These are phyloP conservation scores for Wickerhamiella sergipiensis DNA, from an alignment of 805 yeast species.

Conservation along the genomic window DNA sequence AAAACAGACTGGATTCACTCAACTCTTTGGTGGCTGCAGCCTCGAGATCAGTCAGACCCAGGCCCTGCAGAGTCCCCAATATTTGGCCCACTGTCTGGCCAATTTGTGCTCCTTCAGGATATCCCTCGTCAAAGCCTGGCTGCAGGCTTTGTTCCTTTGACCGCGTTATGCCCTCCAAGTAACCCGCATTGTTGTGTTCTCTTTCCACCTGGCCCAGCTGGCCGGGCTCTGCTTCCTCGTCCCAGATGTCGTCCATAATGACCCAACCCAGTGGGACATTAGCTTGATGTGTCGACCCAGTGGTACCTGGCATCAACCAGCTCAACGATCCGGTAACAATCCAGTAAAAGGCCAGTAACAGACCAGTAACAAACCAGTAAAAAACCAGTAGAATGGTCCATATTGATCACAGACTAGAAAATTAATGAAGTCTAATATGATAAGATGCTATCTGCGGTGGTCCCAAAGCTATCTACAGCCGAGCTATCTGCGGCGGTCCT, in stretches of 20 bases:
- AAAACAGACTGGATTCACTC: slow-evolving; percentile 43
- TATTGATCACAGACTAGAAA: too few relatives aligned
- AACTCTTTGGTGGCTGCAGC: slow-evolving; percentile 33
- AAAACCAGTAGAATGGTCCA: too few relatives aligned
- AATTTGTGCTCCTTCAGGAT: slow-evolving; percentile 55
- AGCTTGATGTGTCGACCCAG: too few relatives aligned
- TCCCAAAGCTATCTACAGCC: too few relatives aligned
- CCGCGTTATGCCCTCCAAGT: slow-evolving; percentile 59
- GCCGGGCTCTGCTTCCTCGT: slow-evolving; percentile 12
- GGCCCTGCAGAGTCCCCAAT: slow-evolving; percentile 39
- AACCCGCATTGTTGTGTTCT: slow-evolving; percentile 66
- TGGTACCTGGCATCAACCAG: too few relatives aligned
- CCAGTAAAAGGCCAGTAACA: too few relatives aligned
- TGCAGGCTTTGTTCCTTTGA: slow-evolving; percentile 63
- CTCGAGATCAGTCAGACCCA: slow-evolving; percentile 22
- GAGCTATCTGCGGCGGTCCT: slow-evolving; percentile 4
- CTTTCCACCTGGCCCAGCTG: slow-evolving; percentile 25
- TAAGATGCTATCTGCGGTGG: too few relatives aligned
- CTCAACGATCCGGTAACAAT: too few relatives aligned
- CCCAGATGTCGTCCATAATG: slow-evolving; percentile 14
- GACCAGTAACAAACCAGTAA: too few relatives aligned
- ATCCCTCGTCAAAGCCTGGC: slow-evolving; percentile 69
- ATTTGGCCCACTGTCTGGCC: slow-evolving; percentile 57
- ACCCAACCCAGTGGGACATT: too few relatives aligned
- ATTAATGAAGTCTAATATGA: neutral